A percentile compares a stretch with the other conserved stretches of the same genome.
Conservation (phyloP, 108 stramenopile species). For the Chaetoceros tenuissimus region DNA sequence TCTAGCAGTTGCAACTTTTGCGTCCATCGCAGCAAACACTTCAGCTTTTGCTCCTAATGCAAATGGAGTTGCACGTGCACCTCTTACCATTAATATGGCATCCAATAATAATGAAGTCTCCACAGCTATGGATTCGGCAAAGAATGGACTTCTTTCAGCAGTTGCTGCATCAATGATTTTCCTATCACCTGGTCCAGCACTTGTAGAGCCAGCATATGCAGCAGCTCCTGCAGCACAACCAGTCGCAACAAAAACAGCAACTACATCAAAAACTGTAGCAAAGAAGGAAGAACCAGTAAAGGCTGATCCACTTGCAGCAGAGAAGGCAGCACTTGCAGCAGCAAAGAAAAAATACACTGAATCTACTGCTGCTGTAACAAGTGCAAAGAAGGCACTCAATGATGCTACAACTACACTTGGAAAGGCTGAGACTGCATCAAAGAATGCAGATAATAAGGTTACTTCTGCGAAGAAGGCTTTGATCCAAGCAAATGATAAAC, state of each 20-base stretch:
- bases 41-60: neutral
- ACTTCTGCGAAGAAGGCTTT: conserved; percentile 3
- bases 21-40: neutral
- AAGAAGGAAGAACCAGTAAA: neutral
- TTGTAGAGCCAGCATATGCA: neutral
- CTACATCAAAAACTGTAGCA: neutral
- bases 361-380: neutral
- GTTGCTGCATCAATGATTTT: neutral
- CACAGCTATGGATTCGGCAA: neutral
- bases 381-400: neutral
- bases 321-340: neutral
- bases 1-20: neutral
- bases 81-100: neutral
- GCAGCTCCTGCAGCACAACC: neutral
- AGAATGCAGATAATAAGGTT: neutral
- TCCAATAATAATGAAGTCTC: neutral
- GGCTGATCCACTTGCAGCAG: neutral
- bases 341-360: neutral
- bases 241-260: neutral
- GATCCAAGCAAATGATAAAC: neutral
- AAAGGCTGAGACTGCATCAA: conserved; percentile 1
- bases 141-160: neutral
- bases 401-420: neutral
- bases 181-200: neutral
- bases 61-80: neutral